phyloP scores from a whole-genome alignment of 768 basidiomycete genomes.

The Tremella fuciformis region DNA sequence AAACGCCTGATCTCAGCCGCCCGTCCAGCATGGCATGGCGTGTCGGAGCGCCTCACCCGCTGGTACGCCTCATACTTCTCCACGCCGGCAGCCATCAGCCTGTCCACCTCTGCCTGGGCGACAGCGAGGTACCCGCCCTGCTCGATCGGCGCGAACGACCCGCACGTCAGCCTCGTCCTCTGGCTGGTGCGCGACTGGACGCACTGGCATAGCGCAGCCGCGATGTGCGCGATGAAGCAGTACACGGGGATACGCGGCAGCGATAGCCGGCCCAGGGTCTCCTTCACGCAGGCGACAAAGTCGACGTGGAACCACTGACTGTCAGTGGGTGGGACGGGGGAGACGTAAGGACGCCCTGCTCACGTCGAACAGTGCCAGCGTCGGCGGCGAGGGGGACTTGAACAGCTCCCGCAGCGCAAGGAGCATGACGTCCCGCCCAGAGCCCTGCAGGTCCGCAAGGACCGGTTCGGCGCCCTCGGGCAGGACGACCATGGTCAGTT shows the following conservation, averaged over 20 bases:
- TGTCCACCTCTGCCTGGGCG: not conserved
- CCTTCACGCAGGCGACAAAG: not conserved
- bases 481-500: too few relatives aligned
- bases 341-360: not conserved
- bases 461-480: too few relatives aligned
- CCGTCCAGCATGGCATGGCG: not conserved
- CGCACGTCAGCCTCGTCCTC: not conserved
- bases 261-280: not conserved
- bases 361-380: not conserved
- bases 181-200: not conserved
- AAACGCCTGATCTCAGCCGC: not conserved
- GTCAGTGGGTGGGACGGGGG: not conserved
- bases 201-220: not conserved
- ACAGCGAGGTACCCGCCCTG: not conserved
- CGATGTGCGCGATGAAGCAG: not conserved
- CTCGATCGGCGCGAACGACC: not conserved
- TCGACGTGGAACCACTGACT: conserved; percentile 1
- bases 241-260: not conserved
- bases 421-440: too few relatives aligned
- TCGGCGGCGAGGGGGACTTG: not conserved
- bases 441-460: too few relatives aligned
- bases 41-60: not conserved
- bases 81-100: conserved; percentile 4
- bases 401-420: not conserved
- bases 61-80: conserved; percentile 1